Evolutionary conservation across 345 rosid genomes (phyloP), one percentile per base, ranked within the genome.

Genomic region (Gossypioides kirkii): DNA sequence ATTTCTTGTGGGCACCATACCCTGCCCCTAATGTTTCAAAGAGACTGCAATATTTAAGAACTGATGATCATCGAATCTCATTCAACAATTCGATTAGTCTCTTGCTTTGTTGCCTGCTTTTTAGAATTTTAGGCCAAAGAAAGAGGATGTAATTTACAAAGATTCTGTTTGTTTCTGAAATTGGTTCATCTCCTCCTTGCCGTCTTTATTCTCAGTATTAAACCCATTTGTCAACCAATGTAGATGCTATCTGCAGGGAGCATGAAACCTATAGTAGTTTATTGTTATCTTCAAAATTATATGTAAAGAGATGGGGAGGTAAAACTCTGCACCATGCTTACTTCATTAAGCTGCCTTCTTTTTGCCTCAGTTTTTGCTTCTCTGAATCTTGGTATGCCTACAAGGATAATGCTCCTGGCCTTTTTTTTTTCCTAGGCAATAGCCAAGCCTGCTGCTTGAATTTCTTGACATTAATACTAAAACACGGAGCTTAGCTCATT

Each of bases 81-180:
- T 25, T 71, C 74, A 69, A 76, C 79, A 71, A 71, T 71, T 76
- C 62, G 67, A 59, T 83, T 75, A 45, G 72, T 80, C 84, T 75
- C 84, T 77, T 77, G 73, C 69, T 81, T 74, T 67, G 6, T 69
- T 1, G 82, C 83, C 84, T 59, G 61, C 20, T n/a, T 75, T 82
- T 80, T 82, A 74, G 81, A 71, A 73, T 77, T 81, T 80, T 60
- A 73, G 88, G 83, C 78, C 50, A 14, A 70, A 77, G 77, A 73
- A 73, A 74, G 81, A 61, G 82, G 84, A 28, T 82, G 79, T 74
- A 80, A 77, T 80, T 72, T 50, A 69, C 76, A 78, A 70, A 47
- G 56, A 63, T 32, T 75, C 16, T 16, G 43, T 73, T 61, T n/a
- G 13, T 49, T 64, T n/a, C 66, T 61, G 28, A 68, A 72, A 79